Evolutionary conservation across 2,329 filamentous ascomycete genomes (phyloP).

Genomic region (Calonectria montana): DNA sequence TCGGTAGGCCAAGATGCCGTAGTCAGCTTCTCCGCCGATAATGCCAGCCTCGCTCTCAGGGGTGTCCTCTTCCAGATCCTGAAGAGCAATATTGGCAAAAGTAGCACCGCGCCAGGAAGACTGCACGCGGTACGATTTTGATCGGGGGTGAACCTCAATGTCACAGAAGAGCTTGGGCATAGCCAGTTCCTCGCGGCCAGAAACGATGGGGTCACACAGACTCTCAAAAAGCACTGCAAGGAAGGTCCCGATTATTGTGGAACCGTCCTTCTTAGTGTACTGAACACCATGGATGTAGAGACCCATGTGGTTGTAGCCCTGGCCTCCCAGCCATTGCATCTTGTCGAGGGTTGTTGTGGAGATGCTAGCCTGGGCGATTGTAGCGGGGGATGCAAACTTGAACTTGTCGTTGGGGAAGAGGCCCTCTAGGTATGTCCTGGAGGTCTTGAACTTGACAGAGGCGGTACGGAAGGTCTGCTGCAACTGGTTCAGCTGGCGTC

Average conservation of each 20-base stretch:
- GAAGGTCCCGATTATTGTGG: constrained; percentile 61
- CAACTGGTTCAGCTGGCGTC: constrained; percentile 6
- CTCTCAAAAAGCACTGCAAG: constrained; percentile 63
- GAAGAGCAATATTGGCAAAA: constrained; percentile 21
- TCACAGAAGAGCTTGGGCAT: constrained; percentile 69
- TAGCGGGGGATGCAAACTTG: constrained; percentile 61
- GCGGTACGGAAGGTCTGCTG: constrained; percentile 56
- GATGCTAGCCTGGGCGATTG: constrained; percentile 57
- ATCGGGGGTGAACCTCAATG: constrained; percentile 52
- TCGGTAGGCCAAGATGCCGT: constrained; percentile 64
- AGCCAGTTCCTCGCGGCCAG: constrained; percentile 69
- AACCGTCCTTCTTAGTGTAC: constrained; percentile 63
- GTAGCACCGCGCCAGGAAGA: constrained; percentile 26
- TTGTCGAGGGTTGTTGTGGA: constrained; percentile 58
- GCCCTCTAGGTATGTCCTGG: constrained; percentile 56
- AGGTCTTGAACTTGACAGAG: constrained; percentile 63
- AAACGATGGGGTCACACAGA: constrained; percentile 64
- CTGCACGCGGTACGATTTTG: constrained; percentile 19
- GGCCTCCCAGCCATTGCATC: constrained; percentile 71
- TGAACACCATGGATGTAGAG: constrained; percentile 73
- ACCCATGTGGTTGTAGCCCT: constrained; percentile 67
- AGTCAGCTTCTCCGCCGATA: constrained; percentile 46
- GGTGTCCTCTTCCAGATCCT: constrained; percentile 15
- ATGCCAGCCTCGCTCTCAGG: constrained; percentile 19
- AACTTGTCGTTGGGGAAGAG: constrained; percentile 58